phyloP scores from a whole-genome alignment of 208 protist species.

The Trypanosoma congolense region DNA sequence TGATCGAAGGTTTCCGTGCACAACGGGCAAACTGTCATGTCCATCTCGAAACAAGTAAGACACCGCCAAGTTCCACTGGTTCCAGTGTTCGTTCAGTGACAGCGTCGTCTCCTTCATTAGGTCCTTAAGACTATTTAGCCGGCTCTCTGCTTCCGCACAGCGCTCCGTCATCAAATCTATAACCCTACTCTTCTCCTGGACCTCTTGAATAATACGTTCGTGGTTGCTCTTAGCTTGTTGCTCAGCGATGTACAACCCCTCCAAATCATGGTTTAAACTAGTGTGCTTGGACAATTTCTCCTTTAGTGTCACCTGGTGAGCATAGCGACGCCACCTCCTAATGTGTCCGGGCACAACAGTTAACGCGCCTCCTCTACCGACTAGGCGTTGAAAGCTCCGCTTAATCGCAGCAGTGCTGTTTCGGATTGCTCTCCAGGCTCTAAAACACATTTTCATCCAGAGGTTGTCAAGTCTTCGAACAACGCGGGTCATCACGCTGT shows the following conservation, averaged over 20 bases:
- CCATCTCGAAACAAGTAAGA: slow-evolving; percentile 60
- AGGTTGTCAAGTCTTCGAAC: slow-evolving; percentile 61
- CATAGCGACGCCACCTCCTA: slow-evolving; percentile 64
- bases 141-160: slow-evolving; percentile 35
- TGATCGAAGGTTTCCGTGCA: slow-evolving; percentile 25
- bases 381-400: slow-evolving; percentile 48
- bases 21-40: slow-evolving; percentile 26
- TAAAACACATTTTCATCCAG: slow-evolving; percentile 85
- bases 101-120: slow-evolving; percentile 49
- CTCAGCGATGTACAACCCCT: slow-evolving; percentile 57
- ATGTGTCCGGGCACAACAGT: slow-evolving; percentile 49
- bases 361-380: slow-evolving; percentile 34
- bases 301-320: slow-evolving; percentile 58
- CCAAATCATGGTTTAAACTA: slow-evolving; percentile 53
- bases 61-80: slow-evolving; percentile 53
- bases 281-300: slow-evolving; percentile 50
- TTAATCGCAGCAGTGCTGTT: slow-evolving; percentile 47
- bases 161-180: slow-evolving; percentile 38
- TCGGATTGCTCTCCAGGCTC: slow-evolving; percentile 69
- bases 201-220: slow-evolving; percentile 60
- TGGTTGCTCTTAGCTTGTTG: slow-evolving; percentile 55
- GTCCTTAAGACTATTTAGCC: slow-evolving; percentile 37
- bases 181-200: slow-evolving; percentile 64
- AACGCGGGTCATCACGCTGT: slow-evolving; percentile 66
- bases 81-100: slow-evolving; percentile 67